Percentiles rank a stretch among this genome's conserved stretches.
These are phyloP conservation scores for Rhodotorula sp. DNA, from an alignment of 1,284 basidiomycete species.

Conservation along the genomic window DNA sequence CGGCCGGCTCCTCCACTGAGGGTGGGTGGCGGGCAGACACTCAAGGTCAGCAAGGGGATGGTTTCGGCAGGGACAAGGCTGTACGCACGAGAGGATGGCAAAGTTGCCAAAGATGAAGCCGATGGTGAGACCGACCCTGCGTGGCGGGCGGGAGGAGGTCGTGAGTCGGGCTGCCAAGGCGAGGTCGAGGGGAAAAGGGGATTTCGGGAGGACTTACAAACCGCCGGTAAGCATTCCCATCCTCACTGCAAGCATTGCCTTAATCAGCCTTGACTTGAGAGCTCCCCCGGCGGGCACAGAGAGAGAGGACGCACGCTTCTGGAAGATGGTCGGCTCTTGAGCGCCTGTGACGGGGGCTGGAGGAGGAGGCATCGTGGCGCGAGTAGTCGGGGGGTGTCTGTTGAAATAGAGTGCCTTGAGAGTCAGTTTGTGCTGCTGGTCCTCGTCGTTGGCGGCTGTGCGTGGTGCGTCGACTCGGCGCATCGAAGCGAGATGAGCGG, in stretches of 20 bases:
- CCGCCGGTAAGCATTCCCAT: slow-evolving; percentile 24
- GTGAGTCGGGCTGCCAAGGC: not conserved
- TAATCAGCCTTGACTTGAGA: too few relatives aligned
- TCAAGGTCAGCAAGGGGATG: not conserved
- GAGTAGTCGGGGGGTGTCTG: not conserved
- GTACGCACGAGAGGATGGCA: slow-evolving; percentile 58
- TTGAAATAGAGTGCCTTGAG: too few relatives aligned
- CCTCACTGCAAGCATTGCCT: not conserved
- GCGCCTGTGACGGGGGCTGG: slow-evolving; percentile 20
- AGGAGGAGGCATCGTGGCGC: slow-evolving; percentile 25
- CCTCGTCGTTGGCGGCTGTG: too few relatives aligned
- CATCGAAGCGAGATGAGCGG: too few relatives aligned
- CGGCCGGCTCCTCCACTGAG: slow-evolving; percentile 82
- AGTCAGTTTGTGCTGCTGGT: too few relatives aligned
- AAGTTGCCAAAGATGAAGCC: slow-evolving; percentile 94
- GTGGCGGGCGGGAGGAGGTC: not conserved
- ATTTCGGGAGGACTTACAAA: not conserved
- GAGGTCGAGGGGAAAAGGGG: not conserved
- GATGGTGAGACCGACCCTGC: slow-evolving; percentile 77
- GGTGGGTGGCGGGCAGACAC: not conserved
- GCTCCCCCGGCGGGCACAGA: too few relatives aligned
- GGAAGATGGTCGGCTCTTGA: slow-evolving; percentile 22
- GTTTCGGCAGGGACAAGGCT: not conserved
- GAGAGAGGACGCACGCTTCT: slow-evolving; percentile 21
- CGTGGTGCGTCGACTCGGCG: too few relatives aligned